These are phyloP conservation scores for Platanthera zijinensis DNA, from an alignment of 106 monocot species.

Conservation along the genomic window DNA sequence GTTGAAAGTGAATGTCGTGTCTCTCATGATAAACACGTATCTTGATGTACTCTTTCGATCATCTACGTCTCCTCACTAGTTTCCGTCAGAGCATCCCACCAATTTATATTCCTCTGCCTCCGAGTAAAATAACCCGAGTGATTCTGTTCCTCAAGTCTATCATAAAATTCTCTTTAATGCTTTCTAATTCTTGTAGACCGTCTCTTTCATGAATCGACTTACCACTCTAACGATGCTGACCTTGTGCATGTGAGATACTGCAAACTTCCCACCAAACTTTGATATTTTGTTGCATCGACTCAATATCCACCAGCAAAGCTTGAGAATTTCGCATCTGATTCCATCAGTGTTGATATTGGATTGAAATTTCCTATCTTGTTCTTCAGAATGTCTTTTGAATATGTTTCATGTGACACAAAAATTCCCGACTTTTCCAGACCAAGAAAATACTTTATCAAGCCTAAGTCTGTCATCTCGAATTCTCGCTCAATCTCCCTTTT, in stretches of 20 bases:
- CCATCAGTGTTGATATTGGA: too few relatives aligned
- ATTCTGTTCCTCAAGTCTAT: constrained; percentile 10
- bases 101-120: neutral
- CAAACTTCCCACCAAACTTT: constrained; percentile 4
- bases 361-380: neutral
- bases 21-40: too few relatives aligned
- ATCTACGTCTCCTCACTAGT: constrained; percentile 6
- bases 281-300: too few relatives aligned
- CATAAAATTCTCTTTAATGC: neutral
- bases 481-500: constrained; percentile 5
- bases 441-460: constrained; percentile 5
- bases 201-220: constrained; percentile 10
- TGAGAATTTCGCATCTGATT: too few relatives aligned
- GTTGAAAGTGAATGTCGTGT: too few relatives aligned
- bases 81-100: constrained; percentile 5
- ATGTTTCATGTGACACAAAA: constrained; percentile 1
- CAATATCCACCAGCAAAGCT: too few relatives aligned
- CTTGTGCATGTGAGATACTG: constrained; percentile 10
- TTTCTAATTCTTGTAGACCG: neutral
- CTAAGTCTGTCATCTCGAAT: constrained; percentile 16
- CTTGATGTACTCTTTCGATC: neutral
- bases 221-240: constrained; percentile 6
- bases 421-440: constrained; percentile 4
- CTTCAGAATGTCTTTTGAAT: constrained; percentile 2
- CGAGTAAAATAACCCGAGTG: constrained; percentile 7